Base-by-base conservation (phyloP, 805 yeast genomes). In the Ogataea methanolica region DNA sequence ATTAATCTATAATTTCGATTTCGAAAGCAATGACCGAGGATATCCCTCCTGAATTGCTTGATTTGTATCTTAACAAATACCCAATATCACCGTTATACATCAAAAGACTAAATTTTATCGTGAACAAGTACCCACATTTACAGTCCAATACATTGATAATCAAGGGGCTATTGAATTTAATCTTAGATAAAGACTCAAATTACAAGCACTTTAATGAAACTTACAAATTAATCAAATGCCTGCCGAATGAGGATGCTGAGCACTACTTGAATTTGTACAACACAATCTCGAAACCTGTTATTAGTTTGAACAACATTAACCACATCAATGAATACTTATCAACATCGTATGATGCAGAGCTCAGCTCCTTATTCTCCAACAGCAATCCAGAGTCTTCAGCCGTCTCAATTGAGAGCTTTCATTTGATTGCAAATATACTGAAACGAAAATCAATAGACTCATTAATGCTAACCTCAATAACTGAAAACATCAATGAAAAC, bases 401-500 rank as follows among this genome's bases (percentile, higher is more conserved):
- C 9, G 46, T 44, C 19, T 48, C 42, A 2, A 21, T 46, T 4
- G 53, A 47, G 15, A 44, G 23, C 15, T 58, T 59, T 37, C 48
- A 48, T 15, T 12, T 12, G 12, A 40, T 58, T 4, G 37, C 43
- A 8, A 47, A 50, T 6, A 19, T 56, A 8, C 16, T 56, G 35
- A 47, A 48, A 23, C 21, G 42, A 33, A 51, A 48, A 23, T 26
- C 46, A 1, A 9, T 51, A 21, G 59, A 55, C 21, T 36, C 45
- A 2, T 43, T 59, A 33, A 53, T 59, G 60, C 41, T 48, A 4
- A 46, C 60, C 0, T 48, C 50, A 2, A 47, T 56, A 2, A 52
- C 60, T 26, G 60, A 56, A 12, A 44, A 53, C 34, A 37, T 60
- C 19, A 53, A 45, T 33, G 62, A 59, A 36, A 52, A 53, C 40